A percentile compares a stretch with the other conserved stretches of the same genome.
Evolutionary conservation across 805 yeast species (phyloP).

Genomic region (Saturnispora ahearnii): DNA sequence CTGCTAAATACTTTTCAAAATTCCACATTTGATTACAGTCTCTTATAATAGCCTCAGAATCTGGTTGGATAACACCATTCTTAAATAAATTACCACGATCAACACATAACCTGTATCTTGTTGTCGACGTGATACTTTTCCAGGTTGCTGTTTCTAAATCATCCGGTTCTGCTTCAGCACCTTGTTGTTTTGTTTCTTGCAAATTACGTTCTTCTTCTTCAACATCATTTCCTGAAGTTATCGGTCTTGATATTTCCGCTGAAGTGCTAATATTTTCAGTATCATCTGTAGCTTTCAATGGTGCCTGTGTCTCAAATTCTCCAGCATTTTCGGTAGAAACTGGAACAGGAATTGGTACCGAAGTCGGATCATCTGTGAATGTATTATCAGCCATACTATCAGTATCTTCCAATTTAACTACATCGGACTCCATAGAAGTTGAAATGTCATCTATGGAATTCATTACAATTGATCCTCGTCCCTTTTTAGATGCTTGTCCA

Average conservation of each 20-base stretch:
- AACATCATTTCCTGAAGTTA: conserved; percentile 10
- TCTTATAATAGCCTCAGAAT: conserved; percentile 63
- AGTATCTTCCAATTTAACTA: neutral
- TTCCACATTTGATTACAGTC: conserved; percentile 61
- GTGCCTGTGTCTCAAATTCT: neutral
- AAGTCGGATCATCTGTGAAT: neutral
- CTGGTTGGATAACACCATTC: conserved; percentile 46
- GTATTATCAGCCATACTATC: neutral
- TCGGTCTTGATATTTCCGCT: neutral
- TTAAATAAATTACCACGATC: conserved; percentile 60
- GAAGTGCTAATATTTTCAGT: neutral
- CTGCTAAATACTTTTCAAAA: conserved; percentile 39
- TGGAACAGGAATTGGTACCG: neutral
- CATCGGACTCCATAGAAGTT: neutral
- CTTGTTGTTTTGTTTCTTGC: conserved; percentile 9
- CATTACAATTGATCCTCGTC: conserved; percentile 13
- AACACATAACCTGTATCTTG: conserved; percentile 66
- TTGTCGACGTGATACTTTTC: conserved; percentile 74
- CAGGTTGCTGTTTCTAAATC: conserved; percentile 77
- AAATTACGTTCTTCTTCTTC: conserved; percentile 19
- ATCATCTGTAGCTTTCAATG: neutral
- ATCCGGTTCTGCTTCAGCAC: conserved; percentile 19
- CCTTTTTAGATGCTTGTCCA: conserved; percentile 29
- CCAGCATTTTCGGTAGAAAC: neutral
- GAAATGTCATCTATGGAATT: neutral